These are phyloP conservation scores for Coelastrella sp. DNA, from an alignment of 139 green algal genomes.

Conservation along the genomic window DNA sequence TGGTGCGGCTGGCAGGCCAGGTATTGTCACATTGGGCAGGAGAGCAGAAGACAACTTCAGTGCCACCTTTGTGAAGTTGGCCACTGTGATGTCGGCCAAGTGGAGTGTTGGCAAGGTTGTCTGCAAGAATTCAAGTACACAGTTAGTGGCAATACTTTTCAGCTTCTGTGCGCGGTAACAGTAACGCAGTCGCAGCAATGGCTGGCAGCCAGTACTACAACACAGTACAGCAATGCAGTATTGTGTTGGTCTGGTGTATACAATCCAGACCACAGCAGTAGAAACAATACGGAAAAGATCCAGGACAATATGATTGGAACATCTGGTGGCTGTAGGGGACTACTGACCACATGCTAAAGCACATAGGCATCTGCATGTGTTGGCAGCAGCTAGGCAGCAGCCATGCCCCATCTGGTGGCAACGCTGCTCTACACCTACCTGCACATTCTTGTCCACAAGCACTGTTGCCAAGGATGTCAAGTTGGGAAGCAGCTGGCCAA, in stretches of 20 bases:
- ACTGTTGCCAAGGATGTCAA: slow-evolving; percentile 23
- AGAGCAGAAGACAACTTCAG: not conserved
- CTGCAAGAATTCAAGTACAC: not conserved
- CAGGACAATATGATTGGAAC: no score
- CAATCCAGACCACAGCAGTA: no score
- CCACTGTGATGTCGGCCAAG: not conserved
- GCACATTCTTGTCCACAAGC: not conserved
- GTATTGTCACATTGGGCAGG: not conserved
- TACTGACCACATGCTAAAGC: no score
- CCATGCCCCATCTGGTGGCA: not conserved
- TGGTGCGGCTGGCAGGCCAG: not conserved
- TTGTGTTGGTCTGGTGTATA: no score
- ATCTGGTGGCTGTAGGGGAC: no score
- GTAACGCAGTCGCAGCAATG: not conserved
- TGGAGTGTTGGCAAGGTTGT: slow-evolving; percentile 1
- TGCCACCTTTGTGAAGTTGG: not conserved
- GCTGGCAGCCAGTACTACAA: not conserved
- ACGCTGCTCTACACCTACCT: not conserved
- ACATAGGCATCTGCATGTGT: not conserved
- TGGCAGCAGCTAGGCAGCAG: not conserved
- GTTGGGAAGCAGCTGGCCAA: slow-evolving; percentile 7
- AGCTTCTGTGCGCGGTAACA: no score
- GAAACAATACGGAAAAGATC: no score
- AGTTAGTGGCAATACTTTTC: no score
- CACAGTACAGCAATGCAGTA: no score